Conservation (phyloP, 768 basidiomycete species). For the Zangia roseola region DNA sequence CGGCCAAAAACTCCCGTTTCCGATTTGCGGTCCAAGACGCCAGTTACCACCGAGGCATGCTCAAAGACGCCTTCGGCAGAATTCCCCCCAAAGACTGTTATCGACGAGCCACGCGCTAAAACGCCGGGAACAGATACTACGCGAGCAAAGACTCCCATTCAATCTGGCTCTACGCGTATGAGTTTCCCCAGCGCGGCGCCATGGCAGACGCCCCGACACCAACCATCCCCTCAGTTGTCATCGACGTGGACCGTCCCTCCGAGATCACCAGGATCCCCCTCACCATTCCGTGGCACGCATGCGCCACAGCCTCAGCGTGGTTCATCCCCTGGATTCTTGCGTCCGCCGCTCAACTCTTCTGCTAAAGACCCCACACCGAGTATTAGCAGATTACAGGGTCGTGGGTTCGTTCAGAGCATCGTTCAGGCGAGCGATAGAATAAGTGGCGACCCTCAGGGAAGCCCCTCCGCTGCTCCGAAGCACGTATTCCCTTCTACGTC, state of each 20-base stretch:
- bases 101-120: slow-evolving; percentile 23
- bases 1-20: slow-evolving; percentile 23
- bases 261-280: slow-evolving; percentile 32
- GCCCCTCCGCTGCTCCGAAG: slow-evolving; percentile 29
- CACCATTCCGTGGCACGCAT: slow-evolving; percentile 43
- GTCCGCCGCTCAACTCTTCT: slow-evolving; percentile 36
- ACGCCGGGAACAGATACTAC: slow-evolving; percentile 16
- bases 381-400: slow-evolving; percentile 77
- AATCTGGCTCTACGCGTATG: slow-evolving; percentile 15
- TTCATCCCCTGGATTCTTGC: slow-evolving; percentile 60
- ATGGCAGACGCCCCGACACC: slow-evolving; percentile 28
- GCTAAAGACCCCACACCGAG: slow-evolving; percentile 79
- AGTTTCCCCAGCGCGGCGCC: slow-evolving; percentile 17
- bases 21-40: slow-evolving; percentile 15
- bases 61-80: slow-evolving; percentile 21
- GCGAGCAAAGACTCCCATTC: slow-evolving; percentile 16
- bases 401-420: slow-evolving; percentile 84
- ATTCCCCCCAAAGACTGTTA: slow-evolving; percentile 7
- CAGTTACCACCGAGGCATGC: slow-evolving; percentile 11
- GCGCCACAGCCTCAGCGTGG: slow-evolving; percentile 39
- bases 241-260: slow-evolving; percentile 26
- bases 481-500: slow-evolving; percentile 27
- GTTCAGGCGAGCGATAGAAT: slow-evolving; percentile 66
- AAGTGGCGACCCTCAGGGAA: slow-evolving; percentile 34
- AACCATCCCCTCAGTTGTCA: slow-evolving; percentile 32